Conservation (phyloP, 1,284 basidiomycete genomes). For the Ustilago cynodontis region DNA sequence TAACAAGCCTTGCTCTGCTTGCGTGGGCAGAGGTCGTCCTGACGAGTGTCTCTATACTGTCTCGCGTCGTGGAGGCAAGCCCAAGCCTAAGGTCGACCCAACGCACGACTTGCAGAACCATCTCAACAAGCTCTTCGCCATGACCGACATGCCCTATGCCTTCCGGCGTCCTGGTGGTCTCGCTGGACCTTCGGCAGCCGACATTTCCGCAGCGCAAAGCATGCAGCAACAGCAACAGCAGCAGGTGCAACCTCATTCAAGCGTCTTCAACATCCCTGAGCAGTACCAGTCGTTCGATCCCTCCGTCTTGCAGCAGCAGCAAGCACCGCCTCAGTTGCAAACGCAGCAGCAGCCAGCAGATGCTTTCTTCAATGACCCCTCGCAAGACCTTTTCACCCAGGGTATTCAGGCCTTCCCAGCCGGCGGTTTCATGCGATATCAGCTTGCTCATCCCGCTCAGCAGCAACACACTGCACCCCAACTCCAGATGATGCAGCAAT, state of each 20-base stretch:
- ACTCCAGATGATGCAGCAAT: conserved; percentile 29
- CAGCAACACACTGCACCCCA: conserved; percentile 2
- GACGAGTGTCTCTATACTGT: conserved; percentile 65
- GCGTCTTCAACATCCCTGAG: conserved; percentile 28
- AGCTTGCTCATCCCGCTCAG: conserved; percentile 15
- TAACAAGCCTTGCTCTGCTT: conserved; percentile 62
- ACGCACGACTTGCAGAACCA: conserved; percentile 54
- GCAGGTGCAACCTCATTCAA: conserved; percentile 32
- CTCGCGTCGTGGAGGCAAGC: conserved; percentile 63
- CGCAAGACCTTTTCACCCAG: conserved; percentile 24
- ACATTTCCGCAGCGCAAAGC: conserved; percentile 8
- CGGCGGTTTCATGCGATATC: conserved; percentile 30
- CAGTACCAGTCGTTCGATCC: conserved; percentile 36
- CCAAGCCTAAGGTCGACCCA: conserved; percentile 58
- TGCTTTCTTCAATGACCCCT: conserved; percentile 16
- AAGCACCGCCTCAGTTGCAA: background rate
- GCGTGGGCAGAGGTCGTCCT: conserved; percentile 49
- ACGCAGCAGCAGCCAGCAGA: background rate
- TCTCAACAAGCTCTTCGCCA: conserved; percentile 58
- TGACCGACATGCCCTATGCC: conserved; percentile 58
- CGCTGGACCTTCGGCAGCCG: conserved; percentile 23
- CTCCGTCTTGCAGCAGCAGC: conserved; percentile 27
- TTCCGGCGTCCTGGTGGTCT: conserved; percentile 58
- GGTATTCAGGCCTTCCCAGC: conserved; percentile 21
- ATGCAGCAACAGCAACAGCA: conserved; percentile 23